Conservation (phyloP, 495 filamentous ascomycete species). For the Aspergillus bridgeri region DNA sequence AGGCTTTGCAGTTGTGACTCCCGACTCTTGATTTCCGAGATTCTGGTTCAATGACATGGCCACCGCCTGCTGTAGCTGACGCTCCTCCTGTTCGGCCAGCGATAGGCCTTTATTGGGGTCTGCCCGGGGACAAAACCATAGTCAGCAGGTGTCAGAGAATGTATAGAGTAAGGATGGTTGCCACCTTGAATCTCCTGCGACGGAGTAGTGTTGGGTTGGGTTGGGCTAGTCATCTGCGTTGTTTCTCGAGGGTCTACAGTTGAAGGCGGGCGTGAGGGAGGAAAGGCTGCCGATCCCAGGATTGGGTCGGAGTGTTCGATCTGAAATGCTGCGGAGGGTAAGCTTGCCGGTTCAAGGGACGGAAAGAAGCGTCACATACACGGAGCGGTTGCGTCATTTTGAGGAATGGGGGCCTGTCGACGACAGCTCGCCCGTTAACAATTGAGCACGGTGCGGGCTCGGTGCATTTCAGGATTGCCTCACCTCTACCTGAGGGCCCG, state of each 20-base stretch:
- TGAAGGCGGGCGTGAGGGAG: conserved; percentile 69
- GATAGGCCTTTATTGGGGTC: conserved; percentile 42
- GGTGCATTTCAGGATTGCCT: background rate
- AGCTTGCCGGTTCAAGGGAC: background rate
- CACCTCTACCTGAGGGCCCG: conserved; percentile 36
- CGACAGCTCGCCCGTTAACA: conserved; percentile 10
- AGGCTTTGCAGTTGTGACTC: conserved; percentile 44
- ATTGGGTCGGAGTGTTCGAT: conserved; percentile 53
- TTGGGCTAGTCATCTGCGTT: conserved; percentile 12
- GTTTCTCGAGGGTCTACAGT: conserved; percentile 50
- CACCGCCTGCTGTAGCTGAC: conserved; percentile 56
- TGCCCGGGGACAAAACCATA: conserved; percentile 21
- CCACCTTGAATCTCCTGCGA: conserved; percentile 9
- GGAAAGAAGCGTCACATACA: conserved; percentile 13
- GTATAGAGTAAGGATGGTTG: conserved; percentile 14
- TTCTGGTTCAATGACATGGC: conserved; percentile 49
- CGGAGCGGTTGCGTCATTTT: conserved; percentile 22
- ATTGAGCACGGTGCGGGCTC: background rate
- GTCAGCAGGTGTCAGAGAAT: background rate
- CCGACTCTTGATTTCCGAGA: conserved; percentile 54
- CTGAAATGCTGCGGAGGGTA: conserved; percentile 46
- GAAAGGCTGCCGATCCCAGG: conserved; percentile 38
- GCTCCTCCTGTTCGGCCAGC: conserved; percentile 52
- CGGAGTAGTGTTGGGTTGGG: conserved; percentile 7
- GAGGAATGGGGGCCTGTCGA: conserved; percentile 19